Evolutionary conservation across 2,329 filamentous ascomycete genomes (phyloP), one percentile per base, ranked within the genome.

Genomic region (Chaetothyriales sp.): DNA sequence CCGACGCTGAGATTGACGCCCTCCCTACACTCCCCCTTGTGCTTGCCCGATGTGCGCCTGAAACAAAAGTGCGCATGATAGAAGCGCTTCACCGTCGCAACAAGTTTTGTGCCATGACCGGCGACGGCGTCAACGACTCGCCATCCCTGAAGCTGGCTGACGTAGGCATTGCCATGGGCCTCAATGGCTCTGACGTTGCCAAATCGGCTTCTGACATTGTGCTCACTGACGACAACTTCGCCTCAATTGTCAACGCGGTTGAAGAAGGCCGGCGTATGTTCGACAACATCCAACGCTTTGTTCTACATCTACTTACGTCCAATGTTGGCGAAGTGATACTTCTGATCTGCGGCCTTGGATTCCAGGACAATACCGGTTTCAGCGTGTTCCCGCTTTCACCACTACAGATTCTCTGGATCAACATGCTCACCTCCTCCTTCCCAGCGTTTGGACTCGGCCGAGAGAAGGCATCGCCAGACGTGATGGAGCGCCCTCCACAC

Each of bases 51-150:
- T 94, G 87, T 64, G 85, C 86, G 1, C 88, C 89, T 0, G 80
- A 85, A 54, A 94, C 88, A 43, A 94, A 94, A 69, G 87, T 88
- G 4, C 82, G 86, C 54, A 94, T 94, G 87, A 89, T 94, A 49
- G 86, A 89, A 60, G 87, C 88, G 5, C 77, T 94, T 15, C 85
- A 89, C 58, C 80, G 88, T 15, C 82, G 87, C 43, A 76, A 78
- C 19, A 77, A 78, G 18, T 90, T 85, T 66, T 86, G 83, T 66
- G 86, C 86, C 54, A 92, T 94, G 86, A 92, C 86, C 18, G 87
- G 87, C 53, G 87, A 94, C 61, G 87, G 87, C 46, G 87, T 92
- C 56, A 94, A 94, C 63, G 87, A 94, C 63, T 85, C 85, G 1
- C 87, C 87, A 0, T 88, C 85, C 4, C 75, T 94, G 33, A 86